Evolutionary conservation across 2,329 filamentous ascomycete species (phyloP).

Genomic region (Trichoderma harzianum): DNA sequence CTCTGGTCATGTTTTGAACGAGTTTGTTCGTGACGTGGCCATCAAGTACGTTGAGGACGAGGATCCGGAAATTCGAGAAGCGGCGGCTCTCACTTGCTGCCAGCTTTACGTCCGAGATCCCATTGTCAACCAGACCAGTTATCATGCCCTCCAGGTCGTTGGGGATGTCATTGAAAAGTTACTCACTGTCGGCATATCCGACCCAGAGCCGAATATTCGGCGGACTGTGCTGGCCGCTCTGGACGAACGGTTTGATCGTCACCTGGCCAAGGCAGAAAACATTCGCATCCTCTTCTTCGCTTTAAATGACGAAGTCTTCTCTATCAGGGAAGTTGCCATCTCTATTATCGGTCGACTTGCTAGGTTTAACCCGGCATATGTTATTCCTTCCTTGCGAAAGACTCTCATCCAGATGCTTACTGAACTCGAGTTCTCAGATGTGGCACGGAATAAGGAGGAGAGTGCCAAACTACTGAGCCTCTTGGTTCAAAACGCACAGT

Average conservation of each 20-base stretch:
- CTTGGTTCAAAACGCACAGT: constrained; percentile 87
- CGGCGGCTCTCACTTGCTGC: constrained; percentile 93
- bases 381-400: constrained; percentile 92
- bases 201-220: constrained; percentile 84
- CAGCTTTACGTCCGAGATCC: constrained; percentile 96
- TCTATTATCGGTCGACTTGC: constrained; percentile 93
- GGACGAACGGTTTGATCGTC: constrained; percentile 90
- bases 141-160: constrained; percentile 94
- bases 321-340: constrained; percentile 90
- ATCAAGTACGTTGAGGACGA: constrained; percentile 98
- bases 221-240: constrained; percentile 84
- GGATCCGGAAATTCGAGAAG: constrained; percentile 87
- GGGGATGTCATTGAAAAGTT: constrained; percentile 97
- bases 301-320: constrained; percentile 90
- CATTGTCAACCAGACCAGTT: constrained; percentile 96
- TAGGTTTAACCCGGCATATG: constrained; percentile 89
- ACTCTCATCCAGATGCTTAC: constrained; percentile 94
- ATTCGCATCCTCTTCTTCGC: constrained; percentile 94
- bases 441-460: constrained; percentile 91
- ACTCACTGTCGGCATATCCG: constrained; percentile 89
- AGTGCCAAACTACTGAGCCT: constrained; percentile 90
- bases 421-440: constrained; percentile 93
- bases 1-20: constrained; percentile 85
- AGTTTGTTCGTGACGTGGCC: constrained; percentile 96
- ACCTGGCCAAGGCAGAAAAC: constrained; percentile 96